Evolutionary conservation across 352 stramenopile species (phyloP).

Genomic region (Aphanomyces stellatus): DNA sequence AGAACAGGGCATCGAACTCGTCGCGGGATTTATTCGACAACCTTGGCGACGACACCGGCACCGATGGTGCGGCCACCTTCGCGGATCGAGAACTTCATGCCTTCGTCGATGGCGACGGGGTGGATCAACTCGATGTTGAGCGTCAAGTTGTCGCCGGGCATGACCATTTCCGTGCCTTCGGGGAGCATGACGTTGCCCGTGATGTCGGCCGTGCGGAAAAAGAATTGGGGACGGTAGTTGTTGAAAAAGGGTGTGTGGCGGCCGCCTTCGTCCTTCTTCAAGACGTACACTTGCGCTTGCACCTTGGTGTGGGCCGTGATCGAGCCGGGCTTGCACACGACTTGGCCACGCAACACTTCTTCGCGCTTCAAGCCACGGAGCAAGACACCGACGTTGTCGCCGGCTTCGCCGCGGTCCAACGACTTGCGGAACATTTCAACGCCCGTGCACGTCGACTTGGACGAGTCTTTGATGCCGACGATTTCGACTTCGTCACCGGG

Average conservation of each 20-base stretch:
- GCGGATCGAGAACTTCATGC: conserved; percentile 94
- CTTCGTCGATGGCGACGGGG: conserved; percentile 86
- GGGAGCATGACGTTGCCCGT: conserved; percentile 86
- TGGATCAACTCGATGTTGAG: conserved; percentile 90
- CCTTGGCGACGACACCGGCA: conserved; percentile 91
- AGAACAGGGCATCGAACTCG: background rate
- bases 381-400: conserved; percentile 94
- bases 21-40: conserved; percentile 54
- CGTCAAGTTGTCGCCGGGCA: conserved; percentile 95
- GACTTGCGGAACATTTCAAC: conserved; percentile 98
- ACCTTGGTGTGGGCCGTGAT: conserved; percentile 89
- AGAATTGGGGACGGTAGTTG: conserved; percentile 97
- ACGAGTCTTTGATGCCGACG: conserved; percentile 29
- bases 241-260: conserved; percentile 96
- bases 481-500: conserved; percentile 44
- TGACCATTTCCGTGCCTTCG: conserved; percentile 87
- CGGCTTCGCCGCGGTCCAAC: conserved; percentile 88
- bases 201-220: conserved; percentile 94
- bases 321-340: conserved; percentile 82
- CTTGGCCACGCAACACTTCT: conserved; percentile 88
- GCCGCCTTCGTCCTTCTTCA: conserved; percentile 95
- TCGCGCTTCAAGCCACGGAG: conserved; percentile 92
- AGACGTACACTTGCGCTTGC: conserved; percentile 92
- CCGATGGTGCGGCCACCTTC: conserved; percentile 94
- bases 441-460: conserved; percentile 61